Base-by-base conservation (phyloP, 768 basidiomycete species). In the Suillus sp. region DNA sequence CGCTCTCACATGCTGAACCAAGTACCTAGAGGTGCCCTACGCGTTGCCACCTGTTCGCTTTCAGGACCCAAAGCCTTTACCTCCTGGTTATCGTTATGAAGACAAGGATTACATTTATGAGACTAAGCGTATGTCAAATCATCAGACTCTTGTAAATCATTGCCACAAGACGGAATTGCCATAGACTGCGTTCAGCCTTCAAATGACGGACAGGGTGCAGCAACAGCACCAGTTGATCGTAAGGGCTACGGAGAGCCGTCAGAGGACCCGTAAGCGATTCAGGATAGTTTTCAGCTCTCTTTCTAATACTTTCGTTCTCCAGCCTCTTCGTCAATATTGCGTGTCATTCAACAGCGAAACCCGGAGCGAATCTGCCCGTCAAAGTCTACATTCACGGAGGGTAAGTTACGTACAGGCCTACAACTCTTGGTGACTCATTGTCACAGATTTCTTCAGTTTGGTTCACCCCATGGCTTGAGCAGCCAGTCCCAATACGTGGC, bases 361-460 rank as follows among this genome's bases (percentile, higher is more conserved):
- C 80, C 54, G 70, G 70, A 16, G 75, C 76, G 60, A 77, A 72
- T 30, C 84, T 88, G 64, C 86, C 89, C 1, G 90, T 92, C 60
- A 88, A 83, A 63, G 81, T 92, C 3, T 92, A 90, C 74, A 86
- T 92, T 35, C 91, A 93, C 62, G 91, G 90, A 72, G 90, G 89
- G 88, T 89, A 70, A 20, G 78, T 62, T 14, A 40, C 27, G 30
- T n/a, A 30, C 35, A 22, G n/a, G 34, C 30, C 20, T 34, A 13
- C 35, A 27, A 43, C n/a, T 34, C 22, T 45, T 43, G 38, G 34
- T 59, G 61, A 54, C 50, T 38, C n/a, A 40, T 60, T 27, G 60
- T 43, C 18, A 13, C 16, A 92, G 91, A 13, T 91, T 90, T 69
- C 81, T 93, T 20, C 91, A 92, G 69, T 91, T 89, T 64, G 90